phyloP scores from a whole-genome alignment of 2,329 filamentous ascomycete genomes.

The Fusarium sp. region DNA sequence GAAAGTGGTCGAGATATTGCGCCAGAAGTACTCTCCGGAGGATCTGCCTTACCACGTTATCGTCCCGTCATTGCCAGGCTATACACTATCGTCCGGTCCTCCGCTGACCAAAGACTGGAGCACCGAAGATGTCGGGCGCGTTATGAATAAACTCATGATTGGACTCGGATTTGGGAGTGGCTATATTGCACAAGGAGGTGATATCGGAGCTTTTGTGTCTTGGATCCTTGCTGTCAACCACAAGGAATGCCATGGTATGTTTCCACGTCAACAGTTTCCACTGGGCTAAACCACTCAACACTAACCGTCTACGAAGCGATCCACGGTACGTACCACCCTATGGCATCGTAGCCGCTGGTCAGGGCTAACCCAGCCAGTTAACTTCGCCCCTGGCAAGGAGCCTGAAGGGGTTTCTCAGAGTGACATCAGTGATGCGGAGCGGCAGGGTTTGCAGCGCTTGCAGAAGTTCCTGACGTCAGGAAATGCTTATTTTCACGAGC shows the following conservation, averaged over 20 bases:
- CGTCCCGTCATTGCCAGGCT: conserved; percentile 1
- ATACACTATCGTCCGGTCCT: not conserved
- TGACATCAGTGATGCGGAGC: not conserved
- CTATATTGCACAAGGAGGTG: not conserved
- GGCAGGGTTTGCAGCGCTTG: not conserved
- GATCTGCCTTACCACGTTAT: conserved; percentile 1
- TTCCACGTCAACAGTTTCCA: not conserved
- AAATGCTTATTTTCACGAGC: not conserved
- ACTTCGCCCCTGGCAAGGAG: not conserved
- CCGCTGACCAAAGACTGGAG: not conserved
- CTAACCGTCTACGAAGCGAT: not conserved
- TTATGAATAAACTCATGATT: not conserved
- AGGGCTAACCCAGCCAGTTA: not conserved
- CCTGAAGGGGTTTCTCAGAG: not conserved
- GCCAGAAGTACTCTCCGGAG: conserved; percentile 3
- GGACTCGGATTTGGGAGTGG: not conserved
- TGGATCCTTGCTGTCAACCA: not conserved
- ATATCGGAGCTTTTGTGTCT: not conserved
- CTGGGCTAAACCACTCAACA: not conserved
- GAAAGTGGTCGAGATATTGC: not conserved
- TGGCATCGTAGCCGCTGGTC: not conserved
- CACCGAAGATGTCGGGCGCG: not conserved
- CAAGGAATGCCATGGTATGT: not conserved
- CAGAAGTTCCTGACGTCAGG: not conserved
- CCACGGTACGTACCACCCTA: not conserved